Evolutionary conservation across 2,329 filamentous ascomycete genomes (phyloP).

Genomic region (Fusarium chuoi): DNA sequence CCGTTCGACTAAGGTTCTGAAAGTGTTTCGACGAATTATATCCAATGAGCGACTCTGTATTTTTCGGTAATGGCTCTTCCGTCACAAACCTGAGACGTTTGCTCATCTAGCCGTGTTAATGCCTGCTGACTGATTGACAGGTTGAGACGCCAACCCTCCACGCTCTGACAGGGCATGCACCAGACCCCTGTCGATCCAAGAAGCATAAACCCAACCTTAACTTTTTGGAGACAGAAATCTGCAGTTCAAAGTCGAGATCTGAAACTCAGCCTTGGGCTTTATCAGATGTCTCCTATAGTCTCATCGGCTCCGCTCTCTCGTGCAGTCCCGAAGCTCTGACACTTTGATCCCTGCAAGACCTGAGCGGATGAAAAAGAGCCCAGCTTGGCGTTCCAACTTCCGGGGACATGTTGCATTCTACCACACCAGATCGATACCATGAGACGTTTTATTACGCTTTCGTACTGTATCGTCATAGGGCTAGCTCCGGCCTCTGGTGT

Average conservation of each 20-base stretch:
- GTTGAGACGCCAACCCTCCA: background rate
- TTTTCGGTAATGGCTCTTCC: slow-evolving; percentile 1
- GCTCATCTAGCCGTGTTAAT: slow-evolving; percentile 2
- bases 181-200: slow-evolving; percentile 17
- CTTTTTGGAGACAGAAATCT: background rate
- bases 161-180: background rate
- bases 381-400: slow-evolving; percentile 16
- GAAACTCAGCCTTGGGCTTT: background rate
- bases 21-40: background rate
- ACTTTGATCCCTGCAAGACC: slow-evolving; percentile 1
- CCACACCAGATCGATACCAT: background rate
- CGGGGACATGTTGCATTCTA: background rate
- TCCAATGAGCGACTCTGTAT: background rate
- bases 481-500: slow-evolving; percentile 14
- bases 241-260: background rate
- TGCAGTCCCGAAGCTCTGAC: background rate
- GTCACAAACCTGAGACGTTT: slow-evolving; percentile 17
- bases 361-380: slow-evolving; percentile 5
- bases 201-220: slow-evolving; percentile 30
- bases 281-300: background rate
- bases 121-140: slow-evolving; percentile 2
- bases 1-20: background rate
- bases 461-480: background rate
- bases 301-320: background rate
- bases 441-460: background rate